phyloP scores from a whole-genome alignment of 164 flowering plant species.

The Macadamia integrifolia region DNA sequence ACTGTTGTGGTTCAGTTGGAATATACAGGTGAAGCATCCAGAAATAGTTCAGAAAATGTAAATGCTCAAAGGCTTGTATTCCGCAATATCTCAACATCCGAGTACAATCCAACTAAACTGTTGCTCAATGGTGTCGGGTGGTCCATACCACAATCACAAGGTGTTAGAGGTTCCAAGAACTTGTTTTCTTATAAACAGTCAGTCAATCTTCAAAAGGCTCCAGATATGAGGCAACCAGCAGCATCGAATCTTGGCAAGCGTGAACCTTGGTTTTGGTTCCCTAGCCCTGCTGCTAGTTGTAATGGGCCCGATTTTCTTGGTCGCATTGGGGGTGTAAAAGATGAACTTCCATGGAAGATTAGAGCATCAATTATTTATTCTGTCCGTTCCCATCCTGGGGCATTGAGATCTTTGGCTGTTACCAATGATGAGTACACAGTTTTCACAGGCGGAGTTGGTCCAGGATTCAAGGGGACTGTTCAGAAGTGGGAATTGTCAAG shows the following conservation, averaged over 20 bases:
- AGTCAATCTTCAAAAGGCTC: slow-evolving; percentile 25
- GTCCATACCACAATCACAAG: slow-evolving; percentile 92
- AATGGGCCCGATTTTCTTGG: slow-evolving; percentile 75
- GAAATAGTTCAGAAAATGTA: slow-evolving; percentile 35
- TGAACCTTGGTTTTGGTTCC: slow-evolving; percentile 97
- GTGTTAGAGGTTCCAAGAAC: slow-evolving; percentile 49
- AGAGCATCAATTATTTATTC: slow-evolving; percentile 75
- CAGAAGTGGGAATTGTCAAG: slow-evolving; percentile 85
- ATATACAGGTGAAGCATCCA: slow-evolving; percentile 54
- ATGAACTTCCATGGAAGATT: slow-evolving; percentile 92
- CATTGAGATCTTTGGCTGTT: slow-evolving; percentile 72
- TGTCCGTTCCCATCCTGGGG: slow-evolving; percentile 86
- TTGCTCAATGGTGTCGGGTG: slow-evolving; percentile 90
- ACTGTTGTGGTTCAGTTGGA: slow-evolving; percentile 77
- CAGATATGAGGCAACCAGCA: slow-evolving; percentile 23
- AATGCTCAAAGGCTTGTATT: slow-evolving; percentile 35
- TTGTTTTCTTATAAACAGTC: slow-evolving; percentile 35
- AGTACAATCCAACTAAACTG: slow-evolving; percentile 68
- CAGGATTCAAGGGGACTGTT: slow-evolving; percentile 90
- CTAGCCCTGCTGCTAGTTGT: slow-evolving; percentile 68
- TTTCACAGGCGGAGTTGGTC: slow-evolving; percentile 89
- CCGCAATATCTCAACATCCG: slow-evolving; percentile 37
- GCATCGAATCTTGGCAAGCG: slow-evolving; percentile 29
- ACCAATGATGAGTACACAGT: slow-evolving; percentile 72
- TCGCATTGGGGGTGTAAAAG: slow-evolving; percentile 68